Conservation (phyloP, 306 rosid species). For the cucumber (Cucumis sativus) region DNA sequence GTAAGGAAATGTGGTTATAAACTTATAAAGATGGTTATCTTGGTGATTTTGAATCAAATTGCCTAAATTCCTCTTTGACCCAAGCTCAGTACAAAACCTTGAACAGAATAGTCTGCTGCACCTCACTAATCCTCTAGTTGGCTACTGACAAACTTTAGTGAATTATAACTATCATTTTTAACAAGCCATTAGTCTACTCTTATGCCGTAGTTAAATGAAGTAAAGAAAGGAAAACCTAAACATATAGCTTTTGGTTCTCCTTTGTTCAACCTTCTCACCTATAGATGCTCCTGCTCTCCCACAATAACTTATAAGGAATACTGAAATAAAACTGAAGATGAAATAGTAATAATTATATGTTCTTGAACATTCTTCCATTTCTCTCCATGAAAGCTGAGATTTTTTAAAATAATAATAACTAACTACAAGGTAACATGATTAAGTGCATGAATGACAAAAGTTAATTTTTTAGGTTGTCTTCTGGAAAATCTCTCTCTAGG, state of each 20-base stretch:
- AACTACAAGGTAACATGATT: too few relatives aligned
- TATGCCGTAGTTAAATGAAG: background rate
- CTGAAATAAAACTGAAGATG: too few relatives aligned
- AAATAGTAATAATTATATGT: too few relatives aligned
- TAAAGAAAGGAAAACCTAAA: background rate
- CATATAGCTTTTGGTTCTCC: background rate
- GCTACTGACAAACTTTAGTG: background rate
- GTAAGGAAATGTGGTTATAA: background rate
- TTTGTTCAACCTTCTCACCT: background rate
- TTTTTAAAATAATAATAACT: too few relatives aligned
- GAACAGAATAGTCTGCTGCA: background rate
- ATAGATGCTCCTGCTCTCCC: too few relatives aligned
- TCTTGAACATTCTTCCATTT: too few relatives aligned
- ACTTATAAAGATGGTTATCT: background rate
- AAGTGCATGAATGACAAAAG: background rate
- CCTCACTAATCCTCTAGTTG: background rate
- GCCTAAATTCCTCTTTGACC: background rate
- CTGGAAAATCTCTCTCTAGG: background rate
- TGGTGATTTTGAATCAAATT: background rate
- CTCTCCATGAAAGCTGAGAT: too few relatives aligned
- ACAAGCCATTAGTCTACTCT: background rate
- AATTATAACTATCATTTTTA: background rate
- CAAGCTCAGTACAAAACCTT: background rate
- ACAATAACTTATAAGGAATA: too few relatives aligned
- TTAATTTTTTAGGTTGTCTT: too few relatives aligned